Evolutionary conservation across 164 flowering plant genomes (phyloP).

Genomic region (Santalum album): DNA sequence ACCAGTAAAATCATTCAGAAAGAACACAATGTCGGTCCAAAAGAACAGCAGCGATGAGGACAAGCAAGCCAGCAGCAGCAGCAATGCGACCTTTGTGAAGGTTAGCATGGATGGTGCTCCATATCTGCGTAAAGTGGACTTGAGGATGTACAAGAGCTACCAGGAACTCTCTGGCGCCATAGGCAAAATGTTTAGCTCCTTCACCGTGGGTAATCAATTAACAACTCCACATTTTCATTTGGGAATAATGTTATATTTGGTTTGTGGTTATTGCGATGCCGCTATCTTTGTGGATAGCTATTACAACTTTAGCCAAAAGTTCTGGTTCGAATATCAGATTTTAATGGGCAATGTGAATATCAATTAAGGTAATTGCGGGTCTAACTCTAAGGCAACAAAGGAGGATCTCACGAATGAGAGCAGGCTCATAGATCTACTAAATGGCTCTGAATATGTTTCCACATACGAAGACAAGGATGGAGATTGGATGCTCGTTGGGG

Average conservation of each 20-base stretch:
- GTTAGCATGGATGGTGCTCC: constrained; percentile 95
- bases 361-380: constrained; percentile 28
- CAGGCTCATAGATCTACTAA: constrained; percentile 33
- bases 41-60: constrained; percentile 16
- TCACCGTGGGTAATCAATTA: constrained; percentile 50
- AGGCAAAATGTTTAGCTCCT: constrained; percentile 72
- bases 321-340: too few species aligned
- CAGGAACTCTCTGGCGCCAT: constrained; percentile 58
- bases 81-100: constrained; percentile 50
- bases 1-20: constrained; percentile 68
- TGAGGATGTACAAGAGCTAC: constrained; percentile 69
- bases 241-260: background rate
- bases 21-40: constrained; percentile 46
- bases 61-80: constrained; percentile 16
- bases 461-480: constrained; percentile 42
- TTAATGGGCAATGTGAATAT: too few species aligned
- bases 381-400: constrained; percentile 32
- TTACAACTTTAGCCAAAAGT: too few species aligned
- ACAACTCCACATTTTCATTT: background rate
- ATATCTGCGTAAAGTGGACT: constrained; percentile 68
- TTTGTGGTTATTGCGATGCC: background rate
- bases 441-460: constrained; percentile 37
- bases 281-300: too few species aligned
- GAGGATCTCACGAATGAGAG: constrained; percentile 40
- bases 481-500: constrained; percentile 42